Evolutionary conservation across 345 rosid genomes (phyloP).

Genomic region (Excoecaria cochinchinensis): DNA sequence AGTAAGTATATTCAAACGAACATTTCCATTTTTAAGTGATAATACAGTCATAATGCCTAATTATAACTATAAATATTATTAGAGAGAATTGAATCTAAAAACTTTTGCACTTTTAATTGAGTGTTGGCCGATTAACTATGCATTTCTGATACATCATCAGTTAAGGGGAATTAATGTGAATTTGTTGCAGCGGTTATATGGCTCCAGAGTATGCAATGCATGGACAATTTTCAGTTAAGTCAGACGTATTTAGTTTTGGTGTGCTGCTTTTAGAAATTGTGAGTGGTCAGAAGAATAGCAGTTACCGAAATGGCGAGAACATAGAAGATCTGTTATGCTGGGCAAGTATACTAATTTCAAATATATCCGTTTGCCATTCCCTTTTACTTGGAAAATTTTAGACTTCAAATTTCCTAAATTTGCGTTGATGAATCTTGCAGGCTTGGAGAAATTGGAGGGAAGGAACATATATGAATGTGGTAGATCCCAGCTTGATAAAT

Average conservation of each 20-base stretch:
- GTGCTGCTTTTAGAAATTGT: conserved; percentile 30
- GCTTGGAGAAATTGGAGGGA: conserved; percentile 17
- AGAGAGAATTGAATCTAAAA: too few relatives aligned
- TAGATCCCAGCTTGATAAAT: background rate
- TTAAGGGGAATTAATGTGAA: background rate
- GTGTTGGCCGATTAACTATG: too few relatives aligned
- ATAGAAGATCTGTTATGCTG: conserved; percentile 13
- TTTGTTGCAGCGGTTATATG: conserved; percentile 18
- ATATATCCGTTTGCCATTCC: background rate
- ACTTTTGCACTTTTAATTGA: too few relatives aligned
- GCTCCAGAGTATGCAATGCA: conserved; percentile 24
- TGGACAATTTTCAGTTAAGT: conserved; percentile 10
- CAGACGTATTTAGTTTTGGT: conserved; percentile 23
- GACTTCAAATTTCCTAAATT: background rate
- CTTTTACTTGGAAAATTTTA: background rate
- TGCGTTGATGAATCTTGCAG: background rate
- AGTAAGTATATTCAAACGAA: conserved; percentile 9
- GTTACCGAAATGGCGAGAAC: background rate
- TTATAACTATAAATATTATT: too few relatives aligned
- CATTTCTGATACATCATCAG: too few relatives aligned
- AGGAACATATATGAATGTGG: conserved; percentile 6
- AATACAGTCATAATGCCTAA: background rate
- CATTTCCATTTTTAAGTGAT: background rate
- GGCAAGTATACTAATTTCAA: conserved; percentile 14
- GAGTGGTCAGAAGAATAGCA: conserved; percentile 12